Evolutionary conservation across 192 early-diverging fungal species (phyloP).

Genomic region (Rhizophagus sp.): DNA sequence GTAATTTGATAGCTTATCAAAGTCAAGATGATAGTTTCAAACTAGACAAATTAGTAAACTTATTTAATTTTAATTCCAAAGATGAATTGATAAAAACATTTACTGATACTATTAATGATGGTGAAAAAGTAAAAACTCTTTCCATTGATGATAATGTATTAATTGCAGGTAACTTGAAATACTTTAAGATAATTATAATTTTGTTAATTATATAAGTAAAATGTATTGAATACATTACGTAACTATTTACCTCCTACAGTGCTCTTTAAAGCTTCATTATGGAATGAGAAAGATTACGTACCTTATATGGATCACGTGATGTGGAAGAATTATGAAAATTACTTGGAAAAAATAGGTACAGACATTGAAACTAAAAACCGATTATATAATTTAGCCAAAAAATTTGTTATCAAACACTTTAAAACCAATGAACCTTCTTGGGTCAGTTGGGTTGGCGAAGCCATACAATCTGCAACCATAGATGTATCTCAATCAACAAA

Average conservation of each 20-base stretch:
- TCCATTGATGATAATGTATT: not conserved
- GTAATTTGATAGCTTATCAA: constrained; percentile 2
- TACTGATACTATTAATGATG: not conserved
- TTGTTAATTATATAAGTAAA: no score
- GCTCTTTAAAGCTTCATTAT: constrained; percentile 17
- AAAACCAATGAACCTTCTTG: not conserved
- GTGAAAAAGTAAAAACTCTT: not conserved
- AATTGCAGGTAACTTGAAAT: no score
- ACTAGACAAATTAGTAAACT: not conserved
- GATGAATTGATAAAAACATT: constrained; percentile 1
- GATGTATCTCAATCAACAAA: not conserved
- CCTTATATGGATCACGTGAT: not conserved
- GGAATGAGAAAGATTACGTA: not conserved
- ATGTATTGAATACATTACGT: no score
- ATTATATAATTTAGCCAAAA: not conserved
- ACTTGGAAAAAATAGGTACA: not conserved
- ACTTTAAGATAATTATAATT: no score
- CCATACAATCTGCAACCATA: not conserved
- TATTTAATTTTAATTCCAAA: constrained; percentile 19
- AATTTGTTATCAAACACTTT: constrained; percentile 16
- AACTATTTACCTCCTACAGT: not conserved
- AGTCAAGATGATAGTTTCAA: constrained; percentile 12
- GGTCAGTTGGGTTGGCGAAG: not conserved
- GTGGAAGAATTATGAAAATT: not conserved
- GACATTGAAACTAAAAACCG: constrained; percentile 14